Base-by-base conservation (phyloP, 352 stramenopile genomes). In the Thalassiosira pacifica region DNA sequence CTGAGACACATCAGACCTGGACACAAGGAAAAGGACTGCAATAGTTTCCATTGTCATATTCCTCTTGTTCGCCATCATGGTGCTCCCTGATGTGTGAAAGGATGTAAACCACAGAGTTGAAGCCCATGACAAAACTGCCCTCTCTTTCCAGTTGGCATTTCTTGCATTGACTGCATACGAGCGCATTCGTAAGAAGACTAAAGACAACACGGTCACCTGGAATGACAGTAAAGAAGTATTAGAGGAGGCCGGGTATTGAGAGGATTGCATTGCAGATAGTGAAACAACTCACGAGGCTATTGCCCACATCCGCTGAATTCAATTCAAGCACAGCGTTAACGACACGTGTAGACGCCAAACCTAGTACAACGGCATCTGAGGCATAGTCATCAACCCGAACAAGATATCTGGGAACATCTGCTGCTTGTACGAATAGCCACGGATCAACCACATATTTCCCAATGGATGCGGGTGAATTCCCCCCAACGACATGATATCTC, bases 61-160 rank as follows among this genome's bases (percentile, higher is more conserved):
- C 26, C 57, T 65, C 11, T 65, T 65, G 11, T 66, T 77, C 8
- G 52, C 19, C 42, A 77, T 53, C 69, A 77, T 67, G 1, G 69
- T 77, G 18, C 48, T 52, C 5, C 48, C 40, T 29, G 40, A 26
- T 63, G 42, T 75, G 2, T 75, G 67, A 18, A 75, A 75, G 1
- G 67, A 75, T 22, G 67, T 65, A 75, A 75, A 75, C 67, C 67
- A 75, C 13, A 75, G 67, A 27, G 19, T 48, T 59, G 37, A 48
- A 26, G 6, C 26, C 67, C 67, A 75, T 9, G n/a, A 26, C 9
- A 18, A 60, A 2, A 60, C 2, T 29, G 52, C 52, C n/a, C 52
- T 60, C n/a, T 60, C 52, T 10, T 60, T 60, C 52, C 52, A 60
- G 2, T 2, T 2, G 9, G n/a, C 52, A 31, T 27, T 60, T 29